These are phyloP conservation scores for Capronia americana DNA, from an alignment of 2,329 filamentous ascomycete genomes.

Conservation along the genomic window DNA sequence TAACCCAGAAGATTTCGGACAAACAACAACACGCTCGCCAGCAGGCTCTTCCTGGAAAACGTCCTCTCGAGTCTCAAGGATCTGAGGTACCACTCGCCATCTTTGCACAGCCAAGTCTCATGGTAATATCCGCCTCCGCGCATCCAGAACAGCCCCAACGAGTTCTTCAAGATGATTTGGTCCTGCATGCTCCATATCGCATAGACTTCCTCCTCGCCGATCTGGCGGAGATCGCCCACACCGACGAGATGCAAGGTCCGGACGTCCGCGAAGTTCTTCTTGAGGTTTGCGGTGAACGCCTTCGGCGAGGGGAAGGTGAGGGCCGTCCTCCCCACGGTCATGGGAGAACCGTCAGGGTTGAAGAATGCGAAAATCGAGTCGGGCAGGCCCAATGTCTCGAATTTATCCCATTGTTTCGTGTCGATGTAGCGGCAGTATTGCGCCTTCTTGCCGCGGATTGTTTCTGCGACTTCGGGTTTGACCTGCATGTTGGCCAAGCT, in stretches of 20 bases:
- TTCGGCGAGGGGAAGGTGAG: neutral
- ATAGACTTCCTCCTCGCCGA: neutral
- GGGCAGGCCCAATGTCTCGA: neutral
- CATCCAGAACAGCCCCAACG: neutral
- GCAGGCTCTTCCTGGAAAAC: no score
- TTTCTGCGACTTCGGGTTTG: neutral
- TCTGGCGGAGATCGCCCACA: neutral
- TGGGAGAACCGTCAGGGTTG: conserved; percentile 2
- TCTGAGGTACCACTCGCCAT: conserved; percentile 3
- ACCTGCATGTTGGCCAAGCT: neutral
- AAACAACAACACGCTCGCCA: no score
- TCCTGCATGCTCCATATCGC: conserved; percentile 10
- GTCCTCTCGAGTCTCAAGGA: conserved; percentile 4
- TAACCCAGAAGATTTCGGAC: no score
- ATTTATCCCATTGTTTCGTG: conserved; percentile 8
- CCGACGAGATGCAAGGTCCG: conserved; percentile 5
- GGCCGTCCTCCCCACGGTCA: neutral
- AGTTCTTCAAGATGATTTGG: neutral
- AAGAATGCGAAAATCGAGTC: neutral
- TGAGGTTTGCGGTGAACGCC: neutral
- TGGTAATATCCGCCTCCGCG: conserved; percentile 7
- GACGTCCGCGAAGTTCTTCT: neutral
- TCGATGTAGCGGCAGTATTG: conserved; percentile 3
- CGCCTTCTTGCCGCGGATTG: conserved; percentile 1
- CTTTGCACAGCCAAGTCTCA: neutral